Conservation (phyloP, 495 filamentous ascomycete genomes). For the Tuber brumale region DNA sequence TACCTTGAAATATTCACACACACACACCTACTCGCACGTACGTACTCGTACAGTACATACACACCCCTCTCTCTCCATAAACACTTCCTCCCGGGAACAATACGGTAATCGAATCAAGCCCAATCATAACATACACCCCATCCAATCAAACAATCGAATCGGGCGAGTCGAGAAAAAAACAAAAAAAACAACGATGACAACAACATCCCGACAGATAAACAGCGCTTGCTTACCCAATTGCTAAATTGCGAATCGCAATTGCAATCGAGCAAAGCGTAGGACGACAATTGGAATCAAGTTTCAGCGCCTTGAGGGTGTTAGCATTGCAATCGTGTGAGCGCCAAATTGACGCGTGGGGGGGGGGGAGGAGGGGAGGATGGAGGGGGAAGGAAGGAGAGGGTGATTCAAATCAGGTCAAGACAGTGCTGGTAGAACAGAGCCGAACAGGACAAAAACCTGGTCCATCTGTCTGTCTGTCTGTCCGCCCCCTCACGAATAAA, state of each 20-base stretch:
- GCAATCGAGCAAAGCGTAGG: constrained; percentile 1
- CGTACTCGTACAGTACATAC: neutral
- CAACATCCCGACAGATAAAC: constrained; percentile 17
- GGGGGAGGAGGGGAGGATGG: neutral
- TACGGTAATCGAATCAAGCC: neutral
- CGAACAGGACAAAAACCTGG: neutral
- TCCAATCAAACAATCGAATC: constrained; percentile 20
- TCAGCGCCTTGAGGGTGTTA: neutral
- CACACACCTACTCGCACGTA: neutral
- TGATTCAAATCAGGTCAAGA: neutral
- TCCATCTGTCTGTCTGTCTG: neutral
- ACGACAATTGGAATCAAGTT: constrained; percentile 4
- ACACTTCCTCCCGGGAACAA: neutral
- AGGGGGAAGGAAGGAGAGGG: neutral
- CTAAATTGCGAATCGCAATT: constrained; percentile 2
- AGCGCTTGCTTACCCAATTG: neutral
- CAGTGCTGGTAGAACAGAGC: neutral
- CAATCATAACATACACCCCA: constrained; percentile 11
- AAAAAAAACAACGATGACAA: constrained; percentile 8
- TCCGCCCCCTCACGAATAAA: neutral
- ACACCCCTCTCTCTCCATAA: neutral
- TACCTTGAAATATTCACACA: neutral
- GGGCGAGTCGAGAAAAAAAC: constrained; percentile 17
- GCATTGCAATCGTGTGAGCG: neutral
- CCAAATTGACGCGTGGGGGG: neutral